Evolutionary conservation across 805 yeast species (phyloP), one percentile per base, ranked within the genome.

Genomic region (Yarrowia divulgata): DNA sequence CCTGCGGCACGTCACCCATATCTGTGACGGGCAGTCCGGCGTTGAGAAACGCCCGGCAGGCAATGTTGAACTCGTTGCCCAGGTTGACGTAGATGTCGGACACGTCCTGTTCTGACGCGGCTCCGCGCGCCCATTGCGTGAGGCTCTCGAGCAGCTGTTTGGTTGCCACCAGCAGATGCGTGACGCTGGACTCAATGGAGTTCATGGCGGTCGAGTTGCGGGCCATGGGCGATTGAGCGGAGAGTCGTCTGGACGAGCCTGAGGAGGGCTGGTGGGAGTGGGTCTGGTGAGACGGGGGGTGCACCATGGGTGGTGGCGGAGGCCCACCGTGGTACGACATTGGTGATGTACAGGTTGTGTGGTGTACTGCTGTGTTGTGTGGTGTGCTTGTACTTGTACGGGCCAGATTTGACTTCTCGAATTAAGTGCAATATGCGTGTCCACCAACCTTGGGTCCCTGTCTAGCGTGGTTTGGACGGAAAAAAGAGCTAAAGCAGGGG

Each of bases 41-140:
- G 69, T 83, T 84, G 6, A 87, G 80, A 77, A 94, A 93, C 2
- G 96, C 90, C 70, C 91, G 84, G 29, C 93, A 87, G 0, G 96
- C 91, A 3, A 90, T 86, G 73, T 94, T 88, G 82, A 93, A 95
- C 78, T 94, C 98, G 75, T 93, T 95, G 0, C 99, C 99, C 37
- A 95, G 84, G 72, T 87, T 89, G 16, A 95, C 99, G 77, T 92
- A 95, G 3, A 93, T 90, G 74, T 93, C 91, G 1, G 97, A 91
- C 2, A 95, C 98, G 71, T 86, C 91, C 69, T 86, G 85, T 57
- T 93, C 98, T 32, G 88, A 84, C 7, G 91, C 93, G n/a, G 85
- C 83, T 29, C 86, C 87, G 71, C 86, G 83, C 0, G 98, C 93
- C 99, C 99, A 95, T 71, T 87, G 91, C 0, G 96, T 91, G 66